Percentiles rank a stretch among this genome's conserved stretches.
phyloP scores from a whole-genome alignment of 768 basidiomycete species.

The Tulasnella sp. region DNA sequence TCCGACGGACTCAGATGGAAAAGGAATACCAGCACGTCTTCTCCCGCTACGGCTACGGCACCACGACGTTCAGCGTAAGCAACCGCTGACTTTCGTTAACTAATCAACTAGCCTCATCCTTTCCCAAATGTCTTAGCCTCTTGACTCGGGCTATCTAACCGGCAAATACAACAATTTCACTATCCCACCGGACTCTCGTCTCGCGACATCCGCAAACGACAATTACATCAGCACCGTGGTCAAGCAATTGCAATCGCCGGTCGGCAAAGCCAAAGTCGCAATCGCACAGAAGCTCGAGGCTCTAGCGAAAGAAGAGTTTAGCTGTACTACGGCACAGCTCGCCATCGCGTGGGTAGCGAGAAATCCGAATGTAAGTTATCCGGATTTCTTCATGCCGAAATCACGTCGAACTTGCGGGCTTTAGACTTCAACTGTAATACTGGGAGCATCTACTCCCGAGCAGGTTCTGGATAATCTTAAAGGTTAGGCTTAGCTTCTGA shows the following conservation, averaged over 20 bases:
- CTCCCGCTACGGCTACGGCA: background rate
- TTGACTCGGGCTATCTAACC: constrained; percentile 63
- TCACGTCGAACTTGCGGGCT: constrained; percentile 3
- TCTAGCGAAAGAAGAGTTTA: constrained; percentile 49
- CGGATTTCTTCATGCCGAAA: background rate
- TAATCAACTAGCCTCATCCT: constrained; percentile 52
- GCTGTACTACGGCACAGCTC: constrained; percentile 47
- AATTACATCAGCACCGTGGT: constrained; percentile 45
- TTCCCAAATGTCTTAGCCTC: constrained; percentile 67
- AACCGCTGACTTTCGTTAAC: constrained; percentile 6
- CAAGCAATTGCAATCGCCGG: constrained; percentile 43
- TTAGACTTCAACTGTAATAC: constrained; percentile 46
- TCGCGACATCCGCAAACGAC: constrained; percentile 37
- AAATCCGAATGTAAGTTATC: constrained; percentile 38
- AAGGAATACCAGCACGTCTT: constrained; percentile 52
- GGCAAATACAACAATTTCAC: constrained; percentile 43
- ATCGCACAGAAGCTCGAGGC: constrained; percentile 60
- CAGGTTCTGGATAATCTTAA: constrained; percentile 57
- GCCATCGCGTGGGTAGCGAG: constrained; percentile 67
- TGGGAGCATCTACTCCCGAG: constrained; percentile 51
- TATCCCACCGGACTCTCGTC: constrained; percentile 61
- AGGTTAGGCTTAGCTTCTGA: background rate
- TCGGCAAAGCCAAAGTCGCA: constrained; percentile 28
- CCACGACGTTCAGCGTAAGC: background rate
- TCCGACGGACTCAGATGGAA: constrained; percentile 39